Conservation (phyloP, 1,139 yeast genomes). For the Kluyveromyces sp. region DNA sequence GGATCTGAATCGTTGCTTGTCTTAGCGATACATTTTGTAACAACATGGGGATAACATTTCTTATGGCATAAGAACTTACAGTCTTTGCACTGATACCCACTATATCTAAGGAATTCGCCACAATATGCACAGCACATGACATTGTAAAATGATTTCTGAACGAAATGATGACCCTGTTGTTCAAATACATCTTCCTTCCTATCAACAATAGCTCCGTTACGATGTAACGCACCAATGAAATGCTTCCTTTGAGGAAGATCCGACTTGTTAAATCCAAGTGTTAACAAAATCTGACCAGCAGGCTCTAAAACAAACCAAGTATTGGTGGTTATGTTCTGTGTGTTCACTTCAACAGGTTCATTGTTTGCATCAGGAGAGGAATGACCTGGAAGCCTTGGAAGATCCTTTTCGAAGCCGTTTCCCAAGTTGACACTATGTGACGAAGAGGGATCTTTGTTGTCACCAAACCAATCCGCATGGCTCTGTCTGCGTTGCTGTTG, state of each 20-base stretch:
- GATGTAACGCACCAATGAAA: conserved; percentile 59
- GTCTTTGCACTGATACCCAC: conserved; percentile 96
- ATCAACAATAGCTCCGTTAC: conserved; percentile 97
- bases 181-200: conserved; percentile 92
- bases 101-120: conserved; percentile 87
- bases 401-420: background rate
- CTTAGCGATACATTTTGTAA: conserved; percentile 90
- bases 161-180: conserved; percentile 95
- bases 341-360: conserved; percentile 9
- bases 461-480: conserved; percentile 68
- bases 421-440: conserved; percentile 12
- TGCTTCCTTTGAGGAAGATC: conserved; percentile 42
- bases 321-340: conserved; percentile 39
- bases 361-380: conserved; percentile 1
- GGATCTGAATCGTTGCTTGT: conserved; percentile 78
- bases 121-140: conserved; percentile 97
- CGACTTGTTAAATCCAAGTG: conserved; percentile 71
- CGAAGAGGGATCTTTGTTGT: conserved; percentile 1
- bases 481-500: conserved; percentile 44
- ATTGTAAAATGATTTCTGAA: conserved; percentile 89
- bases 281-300: conserved; percentile 77
- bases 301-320: conserved; percentile 96
- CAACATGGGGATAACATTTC: conserved; percentile 89
- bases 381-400: conserved; percentile 2
- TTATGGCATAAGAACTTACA: conserved; percentile 91